Percentiles rank a stretch among this genome's conserved stretches.
Conservation (phyloP, 139 green algal species). For the Asterochloris sp. region DNA sequence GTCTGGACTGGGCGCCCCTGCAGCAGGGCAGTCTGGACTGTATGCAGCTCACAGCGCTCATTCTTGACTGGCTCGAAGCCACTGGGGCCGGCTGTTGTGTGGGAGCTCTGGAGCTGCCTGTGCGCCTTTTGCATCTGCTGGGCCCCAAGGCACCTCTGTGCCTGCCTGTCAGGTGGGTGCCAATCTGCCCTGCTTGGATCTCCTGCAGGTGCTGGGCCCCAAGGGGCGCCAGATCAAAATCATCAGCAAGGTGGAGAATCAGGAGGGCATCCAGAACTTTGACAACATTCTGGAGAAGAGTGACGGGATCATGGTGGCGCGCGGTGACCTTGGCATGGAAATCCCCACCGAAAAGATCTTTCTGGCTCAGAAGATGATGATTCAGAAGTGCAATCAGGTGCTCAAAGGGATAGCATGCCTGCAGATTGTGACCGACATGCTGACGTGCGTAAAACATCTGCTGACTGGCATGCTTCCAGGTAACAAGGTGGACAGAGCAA, state of each 20-base stretch:
- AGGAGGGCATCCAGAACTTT: slow-evolving; percentile 96
- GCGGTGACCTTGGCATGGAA: slow-evolving; percentile 98
- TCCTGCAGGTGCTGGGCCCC: slow-evolving; percentile 72
- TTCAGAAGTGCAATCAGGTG: slow-evolving; percentile 91
- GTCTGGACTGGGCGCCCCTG: no score
- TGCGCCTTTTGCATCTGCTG: no score
- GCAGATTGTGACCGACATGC: no score
- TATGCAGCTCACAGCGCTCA: no score
- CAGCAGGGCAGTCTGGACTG: no score
- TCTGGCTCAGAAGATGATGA: slow-evolving; percentile 98
- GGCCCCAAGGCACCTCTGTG: no score
- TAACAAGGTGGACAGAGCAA: not conserved
- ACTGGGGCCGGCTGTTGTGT: no score
- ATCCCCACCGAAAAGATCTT: slow-evolving; percentile 99
- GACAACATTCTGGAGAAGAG: slow-evolving; percentile 89
- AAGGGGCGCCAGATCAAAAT: slow-evolving; percentile 85
- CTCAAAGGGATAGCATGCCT: not conserved
- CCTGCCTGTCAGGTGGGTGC: no score
- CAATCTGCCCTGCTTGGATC: no score
- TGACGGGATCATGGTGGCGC: slow-evolving; percentile 86
- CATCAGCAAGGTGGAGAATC: slow-evolving; percentile 97
- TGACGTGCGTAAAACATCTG: no score
- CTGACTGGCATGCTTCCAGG: not conserved
- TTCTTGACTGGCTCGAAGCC: no score
- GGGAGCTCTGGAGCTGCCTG: no score